Percentiles rank a stretch among this genome's conserved stretches.
Evolutionary conservation across 257 asterid species (phyloP).

Genomic region (Nicotiana attenuata): DNA sequence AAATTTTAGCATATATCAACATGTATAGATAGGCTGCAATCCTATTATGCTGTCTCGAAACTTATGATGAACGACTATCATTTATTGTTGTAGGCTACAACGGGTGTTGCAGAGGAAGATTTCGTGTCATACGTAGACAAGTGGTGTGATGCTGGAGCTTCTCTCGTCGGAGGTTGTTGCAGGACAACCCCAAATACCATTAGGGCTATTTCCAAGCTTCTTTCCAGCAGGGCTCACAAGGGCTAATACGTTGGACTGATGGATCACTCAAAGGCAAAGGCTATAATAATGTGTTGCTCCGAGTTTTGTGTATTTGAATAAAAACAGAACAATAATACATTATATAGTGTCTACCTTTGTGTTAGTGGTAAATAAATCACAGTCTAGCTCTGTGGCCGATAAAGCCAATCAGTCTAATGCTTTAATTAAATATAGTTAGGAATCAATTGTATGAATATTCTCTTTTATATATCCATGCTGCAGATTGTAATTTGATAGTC

Average conservation of each 20-base stretch:
- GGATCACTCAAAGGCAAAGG: background rate
- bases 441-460: no score
- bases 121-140: constrained; percentile 66
- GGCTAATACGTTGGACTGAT: background rate
- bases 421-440: no score
- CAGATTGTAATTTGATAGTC: no score
- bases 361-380: no score
- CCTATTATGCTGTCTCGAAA: background rate
- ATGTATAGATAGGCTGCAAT: background rate
- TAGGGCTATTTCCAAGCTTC: constrained; percentile 53
- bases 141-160: constrained; percentile 83
- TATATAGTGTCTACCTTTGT: background rate
- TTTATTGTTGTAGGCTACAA: constrained; percentile 17
- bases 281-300: background rate
- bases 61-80: background rate
- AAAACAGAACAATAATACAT: background rate
- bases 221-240: constrained; percentile 18
- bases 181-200: constrained; percentile 76
- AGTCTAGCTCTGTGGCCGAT: no score
- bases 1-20: background rate
- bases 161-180: constrained; percentile 83
- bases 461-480: no score
- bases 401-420: no score
- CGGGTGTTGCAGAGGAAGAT: constrained; percentile 46
- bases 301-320: no score